Base-by-base conservation (phyloP, 1,284 basidiomycete species). In the Cryptococcus deneoformans region DNA sequence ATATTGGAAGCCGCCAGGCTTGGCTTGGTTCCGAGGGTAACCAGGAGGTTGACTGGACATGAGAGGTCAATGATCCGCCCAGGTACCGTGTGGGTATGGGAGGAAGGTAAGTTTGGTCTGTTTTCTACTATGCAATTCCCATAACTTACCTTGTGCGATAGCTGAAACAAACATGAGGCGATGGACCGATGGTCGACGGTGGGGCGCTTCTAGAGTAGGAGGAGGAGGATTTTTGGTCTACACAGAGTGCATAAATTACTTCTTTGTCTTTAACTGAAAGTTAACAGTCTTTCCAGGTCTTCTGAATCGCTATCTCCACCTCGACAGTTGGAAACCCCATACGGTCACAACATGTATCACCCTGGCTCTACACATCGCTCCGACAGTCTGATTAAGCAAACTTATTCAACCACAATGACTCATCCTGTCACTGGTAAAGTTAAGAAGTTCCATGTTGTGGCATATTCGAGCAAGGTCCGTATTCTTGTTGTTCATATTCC, bases 41-140 rank as follows among this genome's bases (percentile, higher is more conserved):
- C 91, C 12, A 86, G 93, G 40, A 86, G 93, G 16, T 83, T 98
- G 47, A 90, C 93, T 59, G 93, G 95, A 69, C 85, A 89, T 56
- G 93, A 98, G 77, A 84, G 90, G 58, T 87, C 86, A 68, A 88
- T 92, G 84, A 95, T 98, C 73, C 84, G 86, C 2, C 92, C 90
- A 5, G 93, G 93, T 57, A 89, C 89, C 12, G 90, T 98, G 40
- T 98, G 96, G 75, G 93, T 97, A 58, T 98, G 96, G 76, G 92
- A 98, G 77, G 94, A 96, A 81, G 87, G 90, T 73, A 88, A 92
- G 79, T 88, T 10, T 14, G 40, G 16, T 24, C 38, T 36, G 16
- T 10, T 42, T 20, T 7, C 42, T 39, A 34, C 6, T 24, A 11
- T n/a, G 3, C 36, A 6, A 50, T 36, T 20, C 43, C 43, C 14